phyloP scores from a whole-genome alignment of 2,329 filamentous ascomycete genomes.

The Diaporthe nobilis region DNA sequence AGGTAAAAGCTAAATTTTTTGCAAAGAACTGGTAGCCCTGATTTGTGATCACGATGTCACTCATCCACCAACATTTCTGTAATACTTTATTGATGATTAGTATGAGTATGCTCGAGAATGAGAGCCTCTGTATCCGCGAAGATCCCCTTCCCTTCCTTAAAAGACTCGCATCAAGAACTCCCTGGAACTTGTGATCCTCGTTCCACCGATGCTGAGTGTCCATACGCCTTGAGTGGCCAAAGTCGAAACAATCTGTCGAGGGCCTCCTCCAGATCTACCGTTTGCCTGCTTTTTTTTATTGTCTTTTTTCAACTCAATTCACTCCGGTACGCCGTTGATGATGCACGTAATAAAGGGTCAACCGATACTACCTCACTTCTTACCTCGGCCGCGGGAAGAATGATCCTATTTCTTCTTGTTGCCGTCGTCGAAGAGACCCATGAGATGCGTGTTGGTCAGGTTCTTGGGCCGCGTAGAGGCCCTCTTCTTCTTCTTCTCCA shows the following conservation, averaged over 20 bases:
- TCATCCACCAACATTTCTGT: conserved; percentile 12
- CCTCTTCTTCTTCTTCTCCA: conserved; percentile 82
- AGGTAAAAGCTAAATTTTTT: neutral
- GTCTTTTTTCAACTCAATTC: conserved; percentile 19
- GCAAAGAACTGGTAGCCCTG: neutral
- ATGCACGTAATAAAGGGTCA: conserved; percentile 32
- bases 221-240: conserved; percentile 31
- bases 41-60: conserved; percentile 31
- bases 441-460: conserved; percentile 91
- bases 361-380: conserved; percentile 6
- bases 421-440: conserved; percentile 79
- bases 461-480: conserved; percentile 78
- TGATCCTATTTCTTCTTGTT: conserved; percentile 58
- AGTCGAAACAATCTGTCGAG: conserved; percentile 33
- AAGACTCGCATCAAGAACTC: conserved; percentile 6
- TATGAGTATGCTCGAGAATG: conserved; percentile 1
- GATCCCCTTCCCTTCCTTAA: neutral
- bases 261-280: conserved; percentile 2
- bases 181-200: conserved; percentile 8
- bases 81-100: conserved; percentile 26
- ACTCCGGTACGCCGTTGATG: conserved; percentile 35
- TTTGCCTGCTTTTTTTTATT: neutral
- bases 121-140: neutral
- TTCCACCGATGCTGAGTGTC: conserved; percentile 20
- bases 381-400: conserved; percentile 13